Evolutionary conservation across 2,329 filamentous ascomycete genomes (phyloP).

Genomic region (Esteya vermicola): DNA sequence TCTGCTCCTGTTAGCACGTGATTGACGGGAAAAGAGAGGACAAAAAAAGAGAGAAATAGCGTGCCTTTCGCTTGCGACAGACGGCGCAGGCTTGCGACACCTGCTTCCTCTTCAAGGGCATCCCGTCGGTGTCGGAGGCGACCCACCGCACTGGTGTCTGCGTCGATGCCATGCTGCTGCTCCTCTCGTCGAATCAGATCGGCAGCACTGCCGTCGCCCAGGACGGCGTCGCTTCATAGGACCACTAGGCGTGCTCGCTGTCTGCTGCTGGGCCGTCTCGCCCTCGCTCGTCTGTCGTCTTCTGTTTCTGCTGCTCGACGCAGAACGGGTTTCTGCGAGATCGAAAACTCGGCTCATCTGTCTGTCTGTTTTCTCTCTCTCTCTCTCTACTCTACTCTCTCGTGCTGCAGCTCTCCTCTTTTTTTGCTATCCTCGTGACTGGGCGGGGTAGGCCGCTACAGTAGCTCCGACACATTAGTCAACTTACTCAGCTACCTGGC

Average conservation of each 20-base stretch:
- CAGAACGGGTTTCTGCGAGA: too few relatives aligned
- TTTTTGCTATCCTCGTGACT: neutral
- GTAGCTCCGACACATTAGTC: neutral
- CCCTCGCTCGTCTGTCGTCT: too few relatives aligned
- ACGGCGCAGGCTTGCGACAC: constrained; percentile 41
- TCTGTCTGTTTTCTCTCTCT: too few relatives aligned
- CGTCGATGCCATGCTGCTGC: neutral
- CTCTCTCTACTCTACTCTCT: too few relatives aligned
- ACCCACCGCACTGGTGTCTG: constrained; percentile 35
- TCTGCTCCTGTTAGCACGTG: constrained; percentile 11
- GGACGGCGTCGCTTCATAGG: too few relatives aligned
- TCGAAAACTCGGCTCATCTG: too few relatives aligned
- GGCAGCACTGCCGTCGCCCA: neutral
- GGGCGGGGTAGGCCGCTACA: neutral
- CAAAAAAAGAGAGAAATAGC: constrained; percentile 2
- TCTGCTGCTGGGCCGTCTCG: too few relatives aligned
- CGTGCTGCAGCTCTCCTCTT: too few relatives aligned
- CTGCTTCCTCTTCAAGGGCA: constrained; percentile 45
- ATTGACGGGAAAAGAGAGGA: neutral
- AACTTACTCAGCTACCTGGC: neutral
- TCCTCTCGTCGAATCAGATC: too few relatives aligned
- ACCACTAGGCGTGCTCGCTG: too few relatives aligned
- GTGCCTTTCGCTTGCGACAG: constrained; percentile 41
- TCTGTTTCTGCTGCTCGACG: too few relatives aligned
- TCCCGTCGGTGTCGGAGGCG: constrained; percentile 35